Percentiles rank a stretch among this genome's conserved stretches.
These are phyloP conservation scores for Microcyclospora tardicrescens DNA, from an alignment of 2,329 filamentous ascomycete species.

Conservation along the genomic window DNA sequence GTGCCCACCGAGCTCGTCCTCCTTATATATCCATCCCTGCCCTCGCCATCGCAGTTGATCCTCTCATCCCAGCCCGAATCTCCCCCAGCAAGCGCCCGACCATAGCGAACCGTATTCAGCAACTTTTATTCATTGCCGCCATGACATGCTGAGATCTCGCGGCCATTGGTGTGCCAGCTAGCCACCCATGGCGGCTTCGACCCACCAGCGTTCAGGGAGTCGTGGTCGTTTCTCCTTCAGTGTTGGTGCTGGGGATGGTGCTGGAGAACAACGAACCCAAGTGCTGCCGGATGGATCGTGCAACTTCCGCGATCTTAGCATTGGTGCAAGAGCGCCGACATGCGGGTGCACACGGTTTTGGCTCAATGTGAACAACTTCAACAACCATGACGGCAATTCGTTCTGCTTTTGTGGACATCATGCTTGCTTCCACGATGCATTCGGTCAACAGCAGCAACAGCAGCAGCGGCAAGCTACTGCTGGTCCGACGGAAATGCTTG, in stretches of 20 bases:
- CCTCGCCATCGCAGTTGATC: too few relatives aligned
- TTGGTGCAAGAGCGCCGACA: constrained; percentile 28
- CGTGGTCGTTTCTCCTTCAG: not conserved
- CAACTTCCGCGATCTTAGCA: constrained; percentile 37
- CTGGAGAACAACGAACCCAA: constrained; percentile 1
- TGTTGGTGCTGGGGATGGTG: constrained; percentile 1
- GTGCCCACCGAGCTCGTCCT: too few relatives aligned
- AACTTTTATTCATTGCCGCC: not conserved
- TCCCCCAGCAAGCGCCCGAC: too few relatives aligned
- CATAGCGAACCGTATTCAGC: too few relatives aligned
- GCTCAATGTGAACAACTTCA: constrained; percentile 17
- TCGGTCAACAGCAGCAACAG: constrained; percentile 3
- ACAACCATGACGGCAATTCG: constrained; percentile 10
- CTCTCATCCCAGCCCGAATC: too few relatives aligned
- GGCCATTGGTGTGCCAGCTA: constrained; percentile 15
- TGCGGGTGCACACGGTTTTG: constrained; percentile 45
- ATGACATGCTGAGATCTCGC: constrained; percentile 18
- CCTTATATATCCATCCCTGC: too few relatives aligned
- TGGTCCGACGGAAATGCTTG: not conserved
- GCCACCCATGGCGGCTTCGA: constrained; percentile 22
- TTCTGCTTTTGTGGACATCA: constrained; percentile 45
- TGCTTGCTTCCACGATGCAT: constrained; percentile 39
- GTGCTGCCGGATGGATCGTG: constrained; percentile 38
- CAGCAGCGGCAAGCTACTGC: not conserved
- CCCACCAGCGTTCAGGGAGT: constrained; percentile 4